phyloP scores from a whole-genome alignment of 1,284 basidiomycete species.

The Sanghuangporus sanghuang region DNA sequence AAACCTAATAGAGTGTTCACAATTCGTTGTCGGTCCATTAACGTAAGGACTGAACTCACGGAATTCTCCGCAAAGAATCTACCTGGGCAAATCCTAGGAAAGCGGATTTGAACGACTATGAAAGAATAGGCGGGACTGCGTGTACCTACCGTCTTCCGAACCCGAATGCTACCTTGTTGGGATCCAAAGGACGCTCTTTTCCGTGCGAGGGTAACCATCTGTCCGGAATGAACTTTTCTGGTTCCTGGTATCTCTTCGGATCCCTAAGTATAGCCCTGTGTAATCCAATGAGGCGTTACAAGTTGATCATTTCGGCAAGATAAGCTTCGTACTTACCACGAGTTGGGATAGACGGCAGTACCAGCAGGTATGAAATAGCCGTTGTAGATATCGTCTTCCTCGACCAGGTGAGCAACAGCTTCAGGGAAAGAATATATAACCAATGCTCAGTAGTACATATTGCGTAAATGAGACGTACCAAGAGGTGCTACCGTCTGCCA shows the following conservation, averaged over 20 bases:
- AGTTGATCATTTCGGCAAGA: background rate
- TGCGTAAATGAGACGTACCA: background rate
- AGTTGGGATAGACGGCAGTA: constrained; percentile 25
- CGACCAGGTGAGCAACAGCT: constrained; percentile 14
- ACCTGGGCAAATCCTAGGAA: constrained; percentile 14
- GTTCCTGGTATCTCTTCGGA: constrained; percentile 11
- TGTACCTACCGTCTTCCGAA: constrained; percentile 5
- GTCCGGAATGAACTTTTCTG: constrained; percentile 17
- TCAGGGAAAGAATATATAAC: background rate
- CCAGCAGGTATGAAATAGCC: constrained; percentile 20
- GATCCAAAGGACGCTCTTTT: background rate
- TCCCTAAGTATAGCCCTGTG: constrained; percentile 11
- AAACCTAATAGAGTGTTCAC: background rate
- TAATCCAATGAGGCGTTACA: background rate
- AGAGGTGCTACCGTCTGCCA: constrained; percentile 4
- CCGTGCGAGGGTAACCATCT: background rate
- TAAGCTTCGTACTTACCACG: constrained; percentile 23
- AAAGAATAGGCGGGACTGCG: too few relatives aligned
- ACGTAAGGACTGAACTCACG: background rate
- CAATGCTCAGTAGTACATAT: background rate
- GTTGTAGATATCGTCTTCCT: constrained; percentile 11
- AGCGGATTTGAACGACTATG: background rate
- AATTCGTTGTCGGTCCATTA: background rate
- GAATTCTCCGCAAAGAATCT: constrained; percentile 5
- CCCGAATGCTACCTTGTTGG: constrained; percentile 5